Conservation (phyloP, 495 filamentous ascomycete species). For the Talaromyces nanjingensis region DNA sequence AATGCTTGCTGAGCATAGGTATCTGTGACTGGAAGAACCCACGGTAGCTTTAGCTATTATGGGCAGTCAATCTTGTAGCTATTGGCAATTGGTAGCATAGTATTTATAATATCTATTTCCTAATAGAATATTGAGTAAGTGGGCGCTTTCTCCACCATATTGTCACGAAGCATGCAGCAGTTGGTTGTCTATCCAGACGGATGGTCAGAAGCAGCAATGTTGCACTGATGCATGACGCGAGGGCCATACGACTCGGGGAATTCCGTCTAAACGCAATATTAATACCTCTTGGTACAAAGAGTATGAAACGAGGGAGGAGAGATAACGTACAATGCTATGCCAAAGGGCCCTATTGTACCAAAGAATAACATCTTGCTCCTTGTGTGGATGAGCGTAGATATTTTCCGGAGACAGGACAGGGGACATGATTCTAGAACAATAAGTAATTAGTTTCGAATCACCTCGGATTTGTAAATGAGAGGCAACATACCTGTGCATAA, state of each 20-base stretch:
- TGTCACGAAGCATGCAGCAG: background rate
- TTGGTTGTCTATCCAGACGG: constrained; percentile 9
- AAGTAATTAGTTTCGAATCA: background rate
- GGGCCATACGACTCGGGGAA: constrained; percentile 19
- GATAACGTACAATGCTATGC: constrained; percentile 15
- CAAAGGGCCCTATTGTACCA: constrained; percentile 25
- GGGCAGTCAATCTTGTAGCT: no score
- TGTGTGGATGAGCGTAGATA: constrained; percentile 22
- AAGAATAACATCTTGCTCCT: constrained; percentile 24
- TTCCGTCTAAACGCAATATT: constrained; percentile 15
- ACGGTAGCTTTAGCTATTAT: no score
- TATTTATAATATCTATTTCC: no score
- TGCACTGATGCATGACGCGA: constrained; percentile 24
- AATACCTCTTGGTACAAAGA: no score
- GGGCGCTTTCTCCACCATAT: no score
- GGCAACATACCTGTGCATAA: constrained; percentile 6
- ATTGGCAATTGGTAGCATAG: no score
- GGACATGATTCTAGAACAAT: constrained; percentile 16
- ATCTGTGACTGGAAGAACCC: no score
- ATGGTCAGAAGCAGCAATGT: constrained; percentile 21
- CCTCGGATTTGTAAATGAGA: background rate
- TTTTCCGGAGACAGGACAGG: constrained; percentile 17
- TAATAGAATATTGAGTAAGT: no score
- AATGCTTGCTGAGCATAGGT: no score
- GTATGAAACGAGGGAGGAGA: background rate